phyloP scores from a whole-genome alignment of 78 protist species.

The Creolimax fragrantissima region DNA sequence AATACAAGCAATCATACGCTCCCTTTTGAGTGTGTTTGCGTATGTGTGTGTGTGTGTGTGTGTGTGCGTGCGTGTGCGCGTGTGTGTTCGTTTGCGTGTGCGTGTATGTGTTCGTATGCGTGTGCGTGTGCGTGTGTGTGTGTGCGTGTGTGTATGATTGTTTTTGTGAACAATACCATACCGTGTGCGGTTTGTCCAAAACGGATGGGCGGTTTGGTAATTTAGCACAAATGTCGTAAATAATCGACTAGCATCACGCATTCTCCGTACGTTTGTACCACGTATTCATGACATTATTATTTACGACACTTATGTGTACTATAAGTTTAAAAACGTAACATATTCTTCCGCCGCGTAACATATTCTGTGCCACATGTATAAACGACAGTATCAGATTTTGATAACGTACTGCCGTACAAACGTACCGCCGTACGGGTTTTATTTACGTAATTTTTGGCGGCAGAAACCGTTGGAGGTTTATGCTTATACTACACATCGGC shows the following conservation, averaged over 20 bases:
- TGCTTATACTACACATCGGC: neutral
- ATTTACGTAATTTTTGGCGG: neutral
- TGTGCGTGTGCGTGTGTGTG: neutral
- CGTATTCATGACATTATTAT: neutral
- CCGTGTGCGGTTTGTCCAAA: no score
- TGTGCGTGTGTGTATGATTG: neutral
- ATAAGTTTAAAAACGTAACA: neutral
- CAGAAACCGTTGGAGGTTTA: neutral
- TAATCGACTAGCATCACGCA: neutral
- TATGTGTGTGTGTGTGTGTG: neutral
- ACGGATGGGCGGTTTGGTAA: neutral
- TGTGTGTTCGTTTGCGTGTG: neutral
- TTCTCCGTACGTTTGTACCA: neutral
- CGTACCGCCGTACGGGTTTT: neutral
- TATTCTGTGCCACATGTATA: no score
- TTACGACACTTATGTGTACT: neutral
- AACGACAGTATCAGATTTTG: no score
- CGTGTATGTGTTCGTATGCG: neutral
- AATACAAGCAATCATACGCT: no score
- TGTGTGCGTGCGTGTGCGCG: neutral
- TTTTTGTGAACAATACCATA: no score
- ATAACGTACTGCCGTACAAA: neutral
- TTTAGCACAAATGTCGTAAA: neutral
- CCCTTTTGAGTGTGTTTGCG: neutral
- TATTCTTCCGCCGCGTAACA: no score